phyloP scores from a whole-genome alignment of 2,329 filamentous ascomycete species.

The Microcyclosporella mali region DNA sequence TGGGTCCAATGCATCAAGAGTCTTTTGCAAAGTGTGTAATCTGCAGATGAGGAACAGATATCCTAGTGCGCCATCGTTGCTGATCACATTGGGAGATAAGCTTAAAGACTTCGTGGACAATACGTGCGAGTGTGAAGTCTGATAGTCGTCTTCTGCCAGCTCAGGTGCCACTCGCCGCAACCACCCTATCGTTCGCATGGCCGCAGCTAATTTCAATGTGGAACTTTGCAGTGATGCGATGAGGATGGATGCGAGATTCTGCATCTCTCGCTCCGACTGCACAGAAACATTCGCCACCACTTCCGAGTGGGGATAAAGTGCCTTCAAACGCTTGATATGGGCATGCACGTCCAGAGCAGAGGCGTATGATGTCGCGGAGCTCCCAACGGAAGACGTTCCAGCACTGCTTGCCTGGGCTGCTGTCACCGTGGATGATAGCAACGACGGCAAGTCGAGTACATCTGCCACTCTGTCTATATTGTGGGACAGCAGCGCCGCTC shows the following conservation, averaged over 20 bases:
- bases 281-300: slow-evolving; percentile 65
- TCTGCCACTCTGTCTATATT: slow-evolving; percentile 88
- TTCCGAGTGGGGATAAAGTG: slow-evolving; percentile 71
- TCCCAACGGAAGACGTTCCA: slow-evolving; percentile 43
- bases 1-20: slow-evolving; percentile 76
- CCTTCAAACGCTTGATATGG: slow-evolving; percentile 82
- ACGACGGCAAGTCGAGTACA: slow-evolving; percentile 79
- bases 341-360: slow-evolving; percentile 85
- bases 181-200: slow-evolving; percentile 87
- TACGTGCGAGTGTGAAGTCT: slow-evolving; percentile 14
- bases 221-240: slow-evolving; percentile 70
- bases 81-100: slow-evolving; percentile 19
- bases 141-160: slow-evolving; percentile 44
- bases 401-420: slow-evolving; percentile 42
- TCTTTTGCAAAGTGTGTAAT: slow-evolving; percentile 69
- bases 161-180: slow-evolving; percentile 81
- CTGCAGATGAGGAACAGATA: slow-evolving; percentile 84
- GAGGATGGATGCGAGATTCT: slow-evolving; percentile 78
- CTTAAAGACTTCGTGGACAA: slow-evolving; percentile 28
- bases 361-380: slow-evolving; percentile 59
- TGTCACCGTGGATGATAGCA: slow-evolving; percentile 73
- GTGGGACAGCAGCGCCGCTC: slow-evolving; percentile 71
- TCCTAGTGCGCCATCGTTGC: slow-evolving; percentile 62
- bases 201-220: slow-evolving; percentile 77
- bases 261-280: slow-evolving; percentile 83